Evolutionary conservation across 768 basidiomycete species (phyloP), one percentile per base, ranked within the genome.

Genomic region (Boletus sp.): DNA sequence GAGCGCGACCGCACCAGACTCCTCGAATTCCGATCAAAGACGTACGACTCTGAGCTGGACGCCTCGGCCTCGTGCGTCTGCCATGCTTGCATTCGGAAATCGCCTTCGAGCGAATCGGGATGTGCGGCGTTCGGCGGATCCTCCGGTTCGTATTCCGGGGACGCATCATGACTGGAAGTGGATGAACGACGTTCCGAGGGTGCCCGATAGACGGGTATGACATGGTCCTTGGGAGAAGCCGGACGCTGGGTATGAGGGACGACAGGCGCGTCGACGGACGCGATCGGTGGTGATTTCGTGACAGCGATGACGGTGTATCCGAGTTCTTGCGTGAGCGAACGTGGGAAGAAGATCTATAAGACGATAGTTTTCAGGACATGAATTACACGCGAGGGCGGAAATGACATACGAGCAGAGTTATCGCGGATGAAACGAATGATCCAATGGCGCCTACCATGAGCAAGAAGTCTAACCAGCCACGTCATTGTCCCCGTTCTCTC

Each of bases 361-460:
- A 42, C 7, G 50, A 28, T 32, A 20, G 40, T 18, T 10, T 33
- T 37, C 45, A 47, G 45, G 24, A 40, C 5, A 30, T 20, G 44
- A 18, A 20, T 36, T 45, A n/a, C 30, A 36, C 7, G 35, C 30
- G 32, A 47, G 44, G 24, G 40, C n/a, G 29, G 24, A 28, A 18
- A 47, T 15, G 47, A 71, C 84, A 65, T 65, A 90, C 90, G 33
- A 92, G 77, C 33, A 93, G 77, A 4, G 91, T 93, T 24, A 92
- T 88, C 17, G 84, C 83, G 28, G 90, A 90, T 4, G 90, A 92
- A 20, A 90, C 78, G 64, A 92, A 84, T 63, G 86, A 86, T 14
- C 90, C 90, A 32, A 92, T 79, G 17, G 80, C 89, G 20, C 83
- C 85, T 52, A 86, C 63, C 83, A 90, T 85, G 46, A 86, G 71